Evolutionary conservation across 1,139 yeast genomes (phyloP).

Genomic region (Kodamaea sp.): DNA sequence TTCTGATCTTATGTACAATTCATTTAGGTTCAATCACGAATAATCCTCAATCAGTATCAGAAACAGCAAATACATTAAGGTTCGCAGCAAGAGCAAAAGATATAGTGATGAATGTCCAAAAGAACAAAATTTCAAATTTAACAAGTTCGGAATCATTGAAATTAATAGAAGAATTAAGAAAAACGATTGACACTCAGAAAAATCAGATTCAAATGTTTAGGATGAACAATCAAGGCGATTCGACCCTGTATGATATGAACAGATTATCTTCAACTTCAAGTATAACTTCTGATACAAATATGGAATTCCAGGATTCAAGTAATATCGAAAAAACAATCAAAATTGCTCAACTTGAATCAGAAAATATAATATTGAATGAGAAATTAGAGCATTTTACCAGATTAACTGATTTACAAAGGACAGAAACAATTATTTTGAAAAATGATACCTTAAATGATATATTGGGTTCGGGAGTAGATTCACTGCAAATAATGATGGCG

Average conservation of each 20-base stretch:
- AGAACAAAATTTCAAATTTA: conserved; percentile 36
- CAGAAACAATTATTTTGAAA: conserved; percentile 52
- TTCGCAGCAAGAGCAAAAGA: conserved; percentile 95
- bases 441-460: conserved; percentile 55
- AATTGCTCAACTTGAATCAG: conserved; percentile 52
- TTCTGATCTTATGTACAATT: conserved; percentile 85
- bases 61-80: conserved; percentile 80
- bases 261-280: no score
- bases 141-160: conserved; percentile 41
- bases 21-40: conserved; percentile 46
- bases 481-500: conserved; percentile 40
- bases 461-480: conserved; percentile 34
- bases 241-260: background rate
- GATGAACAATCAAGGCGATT: conserved; percentile 5
- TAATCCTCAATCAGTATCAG: conserved; percentile 53
- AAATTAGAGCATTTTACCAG: conserved; percentile 67
- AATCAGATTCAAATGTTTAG: conserved; percentile 35
- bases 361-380: conserved; percentile 58
- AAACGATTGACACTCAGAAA: conserved; percentile 44
- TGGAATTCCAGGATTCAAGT: conserved; percentile 3
- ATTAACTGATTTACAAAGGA: conserved; percentile 53
- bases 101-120: conserved; percentile 64
- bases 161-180: conserved; percentile 44
- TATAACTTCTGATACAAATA: no score
- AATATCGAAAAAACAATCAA: conserved; percentile 7